Evolutionary conservation across 495 filamentous ascomycete genomes (phyloP).

Genomic region (Aspergillus sclerotioniger): DNA sequence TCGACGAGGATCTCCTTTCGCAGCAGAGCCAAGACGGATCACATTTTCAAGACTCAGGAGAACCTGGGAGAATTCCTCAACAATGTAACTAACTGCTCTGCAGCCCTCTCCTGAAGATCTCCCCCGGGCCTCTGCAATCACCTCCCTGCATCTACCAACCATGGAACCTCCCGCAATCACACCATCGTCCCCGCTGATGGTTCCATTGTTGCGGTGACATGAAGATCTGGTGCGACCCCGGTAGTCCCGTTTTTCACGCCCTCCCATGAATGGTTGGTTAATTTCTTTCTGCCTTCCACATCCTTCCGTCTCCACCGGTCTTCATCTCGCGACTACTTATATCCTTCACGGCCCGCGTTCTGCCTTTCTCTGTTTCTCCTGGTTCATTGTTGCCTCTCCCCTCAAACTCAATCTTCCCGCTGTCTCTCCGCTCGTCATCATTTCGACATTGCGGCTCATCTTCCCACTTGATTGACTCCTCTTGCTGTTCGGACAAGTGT

Average conservation of each 20-base stretch:
- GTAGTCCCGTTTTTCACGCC: slow-evolving; percentile 15
- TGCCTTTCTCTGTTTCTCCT: slow-evolving; percentile 12
- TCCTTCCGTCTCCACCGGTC: slow-evolving; percentile 9
- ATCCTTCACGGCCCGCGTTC: slow-evolving; percentile 6
- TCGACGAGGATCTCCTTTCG: neutral
- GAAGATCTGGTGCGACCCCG: slow-evolving; percentile 13
- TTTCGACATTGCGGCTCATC: neutral
- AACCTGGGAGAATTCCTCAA: too few relatives aligned
- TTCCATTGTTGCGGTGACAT: slow-evolving; percentile 30
- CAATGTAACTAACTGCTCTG: neutral
- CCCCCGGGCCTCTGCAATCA: neutral
- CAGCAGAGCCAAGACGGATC: neutral
- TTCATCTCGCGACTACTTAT: slow-evolving; percentile 8
- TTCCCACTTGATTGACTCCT: neutral
- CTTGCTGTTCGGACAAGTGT: neutral
- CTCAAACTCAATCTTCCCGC: neutral
- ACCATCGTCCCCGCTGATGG: slow-evolving; percentile 42
- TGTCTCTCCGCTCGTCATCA: too few relatives aligned
- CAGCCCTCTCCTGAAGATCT: slow-evolving; percentile 10
- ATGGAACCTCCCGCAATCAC: slow-evolving; percentile 31
- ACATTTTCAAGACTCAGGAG: too few relatives aligned
- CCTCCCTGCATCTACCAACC: neutral
- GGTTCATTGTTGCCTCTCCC: neutral
- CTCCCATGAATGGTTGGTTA: slow-evolving; percentile 8
- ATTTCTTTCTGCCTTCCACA: slow-evolving; percentile 5